phyloP scores from a whole-genome alignment of 208 protist genomes.

The Crithidia sp. region DNA sequence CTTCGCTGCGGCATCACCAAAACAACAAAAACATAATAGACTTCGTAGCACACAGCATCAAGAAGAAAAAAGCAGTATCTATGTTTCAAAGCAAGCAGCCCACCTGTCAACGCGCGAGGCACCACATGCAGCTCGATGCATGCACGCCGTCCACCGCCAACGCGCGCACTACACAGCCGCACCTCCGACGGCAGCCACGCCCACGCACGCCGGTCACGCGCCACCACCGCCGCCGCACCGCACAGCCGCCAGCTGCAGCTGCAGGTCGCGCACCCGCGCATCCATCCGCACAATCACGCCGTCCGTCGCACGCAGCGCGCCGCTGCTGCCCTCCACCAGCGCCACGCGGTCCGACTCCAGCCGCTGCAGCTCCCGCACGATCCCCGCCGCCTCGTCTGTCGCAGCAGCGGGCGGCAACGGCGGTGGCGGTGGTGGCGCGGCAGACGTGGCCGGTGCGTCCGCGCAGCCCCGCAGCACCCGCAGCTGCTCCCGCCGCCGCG shows the following conservation, averaged over 20 bases:
- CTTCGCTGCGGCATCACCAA: no score
- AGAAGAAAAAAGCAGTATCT: no score
- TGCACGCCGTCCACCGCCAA: no score
- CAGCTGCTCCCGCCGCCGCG: constrained; percentile 70
- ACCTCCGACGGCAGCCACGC: neutral
- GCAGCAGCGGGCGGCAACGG: constrained; percentile 1
- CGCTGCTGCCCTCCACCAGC: constrained; percentile 66
- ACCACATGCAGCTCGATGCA: no score
- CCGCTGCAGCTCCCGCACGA: constrained; percentile 50
- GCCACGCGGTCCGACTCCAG: constrained; percentile 50
- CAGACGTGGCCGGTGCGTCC: no score
- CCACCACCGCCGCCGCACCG: neutral
- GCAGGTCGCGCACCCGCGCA: constrained; percentile 49
- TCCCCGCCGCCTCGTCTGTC: constrained; percentile 6
- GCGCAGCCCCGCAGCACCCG: no score
- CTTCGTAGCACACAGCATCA: no score
- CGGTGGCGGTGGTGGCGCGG: neutral
- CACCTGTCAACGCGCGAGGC: no score
- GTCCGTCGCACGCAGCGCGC: constrained; percentile 61
- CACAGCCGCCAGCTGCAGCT: constrained; percentile 31
- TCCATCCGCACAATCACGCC: constrained; percentile 65
- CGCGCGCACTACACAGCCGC: no score
- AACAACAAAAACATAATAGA: no score
- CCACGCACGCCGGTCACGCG: neutral
- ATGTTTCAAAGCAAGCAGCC: no score